Base-by-base conservation (phyloP, 2,329 filamentous ascomycete genomes). In the Colletotrichum euphorbiae region DNA sequence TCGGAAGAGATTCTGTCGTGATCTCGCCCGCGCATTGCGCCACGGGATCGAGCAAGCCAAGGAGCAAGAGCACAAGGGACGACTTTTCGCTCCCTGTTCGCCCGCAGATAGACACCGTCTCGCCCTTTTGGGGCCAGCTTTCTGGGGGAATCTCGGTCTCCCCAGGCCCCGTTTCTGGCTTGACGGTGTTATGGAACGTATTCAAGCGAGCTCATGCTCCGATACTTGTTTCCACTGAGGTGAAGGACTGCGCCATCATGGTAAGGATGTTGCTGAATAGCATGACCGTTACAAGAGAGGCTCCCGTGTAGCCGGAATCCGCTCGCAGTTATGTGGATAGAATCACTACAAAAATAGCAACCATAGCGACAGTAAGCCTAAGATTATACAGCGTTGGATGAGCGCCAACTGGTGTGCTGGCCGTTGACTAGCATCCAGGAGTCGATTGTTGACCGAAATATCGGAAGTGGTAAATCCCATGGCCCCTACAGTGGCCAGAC, bases 321-420 rank as follows among this genome's bases (percentile, higher is more conserved):
- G 76, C 73, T 4, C 74, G 74, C 15, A 81, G 70, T 63, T 80
- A 78, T 0, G 86, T 85, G 0, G 84, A 81, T 0, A 89, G 75
- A 2, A 81, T 74, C 2, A 88, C 80, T 0, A 89, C 73, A 2
- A 84, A 67, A 1, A 83, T 76, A 0, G 84, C 84, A 13, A 88
- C 76, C 1, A 77, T 77, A 0, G 83, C 81, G 0, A 87, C 83
- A 0, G 87, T 72, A 3, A 87, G 69, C 55, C 85, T 79, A 2
- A 90, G 0, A 74, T 80, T 0, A 90, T 79, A 87, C 87, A 90
- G 45, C 83, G 81, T 73, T 90, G 88, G 33, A 89, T 83, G 72
- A 84, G 84, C 48, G 80, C 82, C 2, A 90, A 79, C 0, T 89
- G 80, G 71, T 90, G 90, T 3, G 83, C 84, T 1, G 88, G 87